Evolutionary conservation across 768 basidiomycete species (phyloP).

Genomic region (Lepiota subincarnata): DNA sequence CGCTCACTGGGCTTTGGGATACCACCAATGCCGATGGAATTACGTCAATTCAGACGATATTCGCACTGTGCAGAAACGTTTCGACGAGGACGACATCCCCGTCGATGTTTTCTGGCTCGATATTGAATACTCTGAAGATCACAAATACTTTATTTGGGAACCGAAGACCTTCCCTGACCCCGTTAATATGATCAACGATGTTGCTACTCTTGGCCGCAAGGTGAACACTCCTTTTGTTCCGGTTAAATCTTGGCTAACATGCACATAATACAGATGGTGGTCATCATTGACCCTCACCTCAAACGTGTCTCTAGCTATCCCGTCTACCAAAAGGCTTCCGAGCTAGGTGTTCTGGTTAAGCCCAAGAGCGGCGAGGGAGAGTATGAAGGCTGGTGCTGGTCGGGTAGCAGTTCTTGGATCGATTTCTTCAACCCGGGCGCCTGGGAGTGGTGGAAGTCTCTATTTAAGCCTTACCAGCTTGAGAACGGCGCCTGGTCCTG

Average conservation of each 20-base stretch:
- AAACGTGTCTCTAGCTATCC: conserved; percentile 80
- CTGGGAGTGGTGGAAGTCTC: conserved; percentile 87
- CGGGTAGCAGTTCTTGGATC: conserved; percentile 93
- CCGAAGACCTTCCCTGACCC: conserved; percentile 90
- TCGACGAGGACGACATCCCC: conserved; percentile 94
- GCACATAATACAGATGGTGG: conserved; percentile 74
- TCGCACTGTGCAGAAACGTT: conserved; percentile 74
- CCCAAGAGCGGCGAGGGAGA: conserved; percentile 74
- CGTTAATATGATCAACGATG: conserved; percentile 86
- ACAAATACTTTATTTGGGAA: conserved; percentile 98
- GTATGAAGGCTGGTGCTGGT: conserved; percentile 99
- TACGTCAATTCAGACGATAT: conserved; percentile 90
- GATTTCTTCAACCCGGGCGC: conserved; percentile 92
- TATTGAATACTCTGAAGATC: conserved; percentile 91
- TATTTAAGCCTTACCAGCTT: conserved; percentile 65
- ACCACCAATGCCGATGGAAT: conserved; percentile 99
- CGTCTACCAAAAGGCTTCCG: conserved; percentile 79
- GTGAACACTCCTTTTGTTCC: conserved; percentile 31
- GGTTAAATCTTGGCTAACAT: background rate
- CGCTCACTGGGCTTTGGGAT: conserved; percentile 85
- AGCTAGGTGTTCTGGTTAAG: conserved; percentile 80
- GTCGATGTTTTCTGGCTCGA: conserved; percentile 97
- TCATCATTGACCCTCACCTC: conserved; percentile 94
- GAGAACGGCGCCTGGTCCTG: conserved; percentile 64
- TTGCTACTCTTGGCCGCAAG: conserved; percentile 82